Evolutionary conservation across 148 eudicot genomes (phyloP).

Genomic region (Polygonum aviculare): DNA sequence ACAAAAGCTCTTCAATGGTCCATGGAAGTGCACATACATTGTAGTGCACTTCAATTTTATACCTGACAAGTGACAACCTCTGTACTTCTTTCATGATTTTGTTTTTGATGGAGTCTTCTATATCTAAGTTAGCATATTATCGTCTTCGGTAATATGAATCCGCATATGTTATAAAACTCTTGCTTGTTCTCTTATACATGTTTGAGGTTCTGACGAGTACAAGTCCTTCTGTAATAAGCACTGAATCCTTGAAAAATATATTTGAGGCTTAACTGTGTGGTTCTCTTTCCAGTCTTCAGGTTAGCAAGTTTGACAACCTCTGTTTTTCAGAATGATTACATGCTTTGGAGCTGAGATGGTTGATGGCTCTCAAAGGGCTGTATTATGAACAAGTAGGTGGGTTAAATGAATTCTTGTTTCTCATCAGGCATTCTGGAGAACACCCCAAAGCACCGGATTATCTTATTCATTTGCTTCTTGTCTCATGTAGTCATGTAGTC

Average conservation of each 20-base stretch:
- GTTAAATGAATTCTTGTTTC: conserved; percentile 9
- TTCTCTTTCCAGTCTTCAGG: neutral
- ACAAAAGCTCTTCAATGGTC: neutral
- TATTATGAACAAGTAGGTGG: conserved; percentile 74
- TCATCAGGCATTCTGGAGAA: conserved; percentile 96
- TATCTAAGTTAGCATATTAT: neutral
- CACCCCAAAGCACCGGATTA: conserved; percentile 39
- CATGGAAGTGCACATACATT: neutral
- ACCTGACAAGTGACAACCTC: neutral
- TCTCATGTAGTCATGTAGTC: too few relatives aligned
- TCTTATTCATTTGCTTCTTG: neutral
- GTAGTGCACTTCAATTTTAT: neutral
- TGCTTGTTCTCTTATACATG: neutral
- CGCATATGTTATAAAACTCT: neutral
- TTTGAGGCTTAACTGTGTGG: neutral
- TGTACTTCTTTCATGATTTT: neutral
- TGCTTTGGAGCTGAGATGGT: conserved; percentile 97
- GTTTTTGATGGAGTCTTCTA: neutral
- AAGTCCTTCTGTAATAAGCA: neutral
- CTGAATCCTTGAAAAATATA: neutral
- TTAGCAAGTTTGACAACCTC: neutral
- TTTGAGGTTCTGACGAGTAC: neutral
- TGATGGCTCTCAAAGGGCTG: conserved; percentile 80
- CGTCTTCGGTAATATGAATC: neutral
- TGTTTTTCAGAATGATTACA: conserved; percentile 60